Evolutionary conservation across 805 yeast species (phyloP).

Genomic region (Teunomyces kruisii): DNA sequence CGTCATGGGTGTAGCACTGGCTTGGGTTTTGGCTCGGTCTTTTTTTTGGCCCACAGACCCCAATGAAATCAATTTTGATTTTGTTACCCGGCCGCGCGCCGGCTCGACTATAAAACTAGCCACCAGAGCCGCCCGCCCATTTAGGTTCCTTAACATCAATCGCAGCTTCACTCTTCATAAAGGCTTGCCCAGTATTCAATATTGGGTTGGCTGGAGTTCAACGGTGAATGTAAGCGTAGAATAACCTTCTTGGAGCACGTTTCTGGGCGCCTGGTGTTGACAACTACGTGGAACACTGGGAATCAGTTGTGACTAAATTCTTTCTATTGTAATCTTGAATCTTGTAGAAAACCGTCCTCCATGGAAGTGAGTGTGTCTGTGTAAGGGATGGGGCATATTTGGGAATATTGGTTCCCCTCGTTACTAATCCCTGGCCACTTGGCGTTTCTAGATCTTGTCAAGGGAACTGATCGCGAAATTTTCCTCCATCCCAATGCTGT

Average conservation of each 20-base stretch:
- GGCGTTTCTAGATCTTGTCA: no score
- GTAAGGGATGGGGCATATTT: no score
- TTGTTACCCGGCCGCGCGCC: slow-evolving; percentile 1
- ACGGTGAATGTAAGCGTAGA: slow-evolving; percentile 39
- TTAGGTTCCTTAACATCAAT: slow-evolving; percentile 32
- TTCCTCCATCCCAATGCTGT: background rate
- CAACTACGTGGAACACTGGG: slow-evolving; percentile 40
- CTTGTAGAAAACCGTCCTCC: no score
- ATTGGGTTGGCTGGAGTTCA: slow-evolving; percentile 23
- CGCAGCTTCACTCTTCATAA: slow-evolving; percentile 35
- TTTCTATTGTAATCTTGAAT: background rate
- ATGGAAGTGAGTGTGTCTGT: no score
- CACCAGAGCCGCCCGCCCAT: background rate
- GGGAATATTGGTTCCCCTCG: no score
- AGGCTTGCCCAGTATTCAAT: slow-evolving; percentile 13
- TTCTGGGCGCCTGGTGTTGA: slow-evolving; percentile 49
- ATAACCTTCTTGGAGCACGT: slow-evolving; percentile 42
- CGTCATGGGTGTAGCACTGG: no score
- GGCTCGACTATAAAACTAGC: background rate
- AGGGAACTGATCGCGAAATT: background rate
- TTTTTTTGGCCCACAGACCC: background rate
- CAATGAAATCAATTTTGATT: background rate
- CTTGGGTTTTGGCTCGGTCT: no score
- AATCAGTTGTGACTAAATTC: slow-evolving; percentile 46
- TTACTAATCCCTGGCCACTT: no score